Evolutionary conservation across 1,284 basidiomycete genomes (phyloP).

Genomic region (Rhodotorula sp.): DNA sequence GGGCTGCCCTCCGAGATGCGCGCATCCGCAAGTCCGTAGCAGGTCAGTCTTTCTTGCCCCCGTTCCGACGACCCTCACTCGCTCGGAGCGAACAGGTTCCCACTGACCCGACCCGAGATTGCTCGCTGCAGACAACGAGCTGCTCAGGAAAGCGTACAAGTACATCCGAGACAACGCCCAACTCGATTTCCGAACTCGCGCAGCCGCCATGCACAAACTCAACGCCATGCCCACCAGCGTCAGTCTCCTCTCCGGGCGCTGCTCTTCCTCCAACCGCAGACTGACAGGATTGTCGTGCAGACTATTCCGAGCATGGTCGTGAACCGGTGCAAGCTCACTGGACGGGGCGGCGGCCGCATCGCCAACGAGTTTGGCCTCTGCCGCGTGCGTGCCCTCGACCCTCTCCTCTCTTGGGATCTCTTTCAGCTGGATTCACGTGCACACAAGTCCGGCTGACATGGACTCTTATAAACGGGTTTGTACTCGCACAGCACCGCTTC

Average conservation of each 20-base stretch:
- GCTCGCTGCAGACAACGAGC: slow-evolving; percentile 32
- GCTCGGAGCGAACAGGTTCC: too few relatives aligned
- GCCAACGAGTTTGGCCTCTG: slow-evolving; percentile 39
- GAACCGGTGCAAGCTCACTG: slow-evolving; percentile 40
- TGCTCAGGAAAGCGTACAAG: slow-evolving; percentile 37
- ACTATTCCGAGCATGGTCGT: slow-evolving; percentile 36
- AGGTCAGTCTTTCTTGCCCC: slow-evolving; percentile 4
- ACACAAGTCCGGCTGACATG: neutral
- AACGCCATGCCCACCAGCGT: slow-evolving; percentile 39
- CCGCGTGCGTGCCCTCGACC: slow-evolving; percentile 23
- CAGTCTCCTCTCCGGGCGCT: neutral
- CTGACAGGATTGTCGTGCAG: slow-evolving; percentile 8
- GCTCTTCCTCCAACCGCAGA: too few relatives aligned
- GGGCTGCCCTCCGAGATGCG: neutral
- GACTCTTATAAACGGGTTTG: neutral
- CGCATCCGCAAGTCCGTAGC: slow-evolving; percentile 33
- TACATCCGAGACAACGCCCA: slow-evolving; percentile 40
- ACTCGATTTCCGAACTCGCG: slow-evolving; percentile 37
- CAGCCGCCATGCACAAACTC: slow-evolving; percentile 41
- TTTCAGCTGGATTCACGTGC: neutral
- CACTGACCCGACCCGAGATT: neutral
- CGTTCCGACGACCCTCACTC: neutral
- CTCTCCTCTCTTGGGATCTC: neutral
- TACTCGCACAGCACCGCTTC: slow-evolving; percentile 28
- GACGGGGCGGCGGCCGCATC: slow-evolving; percentile 38